Conservation (phyloP, 108 stramenopile genomes). For the Cylindrotheca closterium region DNA sequence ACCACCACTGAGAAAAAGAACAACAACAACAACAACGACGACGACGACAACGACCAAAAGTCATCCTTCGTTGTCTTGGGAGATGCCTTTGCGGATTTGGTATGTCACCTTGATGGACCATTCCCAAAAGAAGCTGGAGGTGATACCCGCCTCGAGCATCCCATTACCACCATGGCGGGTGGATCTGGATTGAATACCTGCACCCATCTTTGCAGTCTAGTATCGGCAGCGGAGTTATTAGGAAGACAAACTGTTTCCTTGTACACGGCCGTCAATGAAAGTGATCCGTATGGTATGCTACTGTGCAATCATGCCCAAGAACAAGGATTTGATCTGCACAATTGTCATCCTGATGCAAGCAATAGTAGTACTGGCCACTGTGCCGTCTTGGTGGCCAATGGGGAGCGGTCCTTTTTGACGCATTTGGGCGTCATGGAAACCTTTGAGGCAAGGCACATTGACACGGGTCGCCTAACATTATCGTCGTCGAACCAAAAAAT, state of each 20-base stretch:
- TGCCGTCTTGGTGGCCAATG: constrained; percentile 60
- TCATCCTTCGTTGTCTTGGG: constrained; percentile 23
- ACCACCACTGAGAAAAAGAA: neutral
- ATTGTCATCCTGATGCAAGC: constrained; percentile 33
- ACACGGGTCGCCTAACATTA: constrained; percentile 17
- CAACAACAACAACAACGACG: neutral
- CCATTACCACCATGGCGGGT: constrained; percentile 60
- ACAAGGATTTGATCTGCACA: constrained; percentile 56
- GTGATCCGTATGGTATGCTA: constrained; percentile 69
- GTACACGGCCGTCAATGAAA: constrained; percentile 68
- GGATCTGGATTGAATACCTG: constrained; percentile 77
- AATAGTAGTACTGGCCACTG: constrained; percentile 63
- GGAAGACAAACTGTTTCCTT: constrained; percentile 33
- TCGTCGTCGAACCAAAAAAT: too few species aligned
- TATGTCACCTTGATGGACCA: constrained; percentile 53
- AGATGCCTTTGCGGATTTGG: constrained; percentile 81
- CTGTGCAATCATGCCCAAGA: constrained; percentile 46
- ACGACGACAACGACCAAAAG: neutral
- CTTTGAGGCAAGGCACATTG: constrained; percentile 48
- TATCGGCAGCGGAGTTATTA: neutral
- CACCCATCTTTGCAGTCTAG: constrained; percentile 58
- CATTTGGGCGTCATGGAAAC: constrained; percentile 67
- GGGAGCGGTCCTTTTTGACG: constrained; percentile 77
- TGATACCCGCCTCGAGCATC: constrained; percentile 59
- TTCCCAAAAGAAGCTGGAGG: constrained; percentile 57